Evolutionary conservation across 2,329 filamentous ascomycete genomes (phyloP), one percentile per base, ranked within the genome.

Genomic region (Myriosclerotinia duriaeana): DNA sequence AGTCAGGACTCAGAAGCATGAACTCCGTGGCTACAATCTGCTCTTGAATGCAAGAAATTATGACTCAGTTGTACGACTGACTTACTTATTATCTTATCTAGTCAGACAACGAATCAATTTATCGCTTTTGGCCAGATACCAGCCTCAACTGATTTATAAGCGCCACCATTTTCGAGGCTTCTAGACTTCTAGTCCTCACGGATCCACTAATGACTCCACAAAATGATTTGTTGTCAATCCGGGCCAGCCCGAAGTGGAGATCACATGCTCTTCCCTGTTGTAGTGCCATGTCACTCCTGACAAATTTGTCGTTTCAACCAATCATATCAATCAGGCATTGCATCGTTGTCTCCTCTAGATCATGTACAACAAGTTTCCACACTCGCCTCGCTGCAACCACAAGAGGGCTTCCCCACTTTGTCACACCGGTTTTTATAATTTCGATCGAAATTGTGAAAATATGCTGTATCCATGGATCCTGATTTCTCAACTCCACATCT

Each of bases 221-320:
- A 53, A 65, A 61, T 65, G 48, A 61, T 65, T 65, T 44, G 64
- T 22, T 65, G 46, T 50, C 55, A 65, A 30, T 54, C n/a, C 11
- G 26, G 40, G 50, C 36, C 30, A 50, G 40, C 61, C 61, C 20
- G 15, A 42, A 46, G 42, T 61, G 20, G 46, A 26, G 38, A 52
- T 65, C 54, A 65, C 46, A 65, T 61, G 48, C 44, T 48, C 20
- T 42, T 46, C 12, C 64, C 40, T 50, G 53, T 53, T 53, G 38
- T 46, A 34, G 34, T 58, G 62, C 42, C 62, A 58, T 59, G 38
- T 46, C 40, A 48, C 17, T 34, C 9, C 26, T 48, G 40, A 56
- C 52, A 40, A 26, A 64, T 64, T 36, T n/a, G 36, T 38, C 30
- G 11, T 40, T 7, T 46, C 44, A 59, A 8, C 62, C 53, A 65